phyloP scores from a whole-genome alignment of 192 early-diverging fungal species.

The Backusella luteola region DNA sequence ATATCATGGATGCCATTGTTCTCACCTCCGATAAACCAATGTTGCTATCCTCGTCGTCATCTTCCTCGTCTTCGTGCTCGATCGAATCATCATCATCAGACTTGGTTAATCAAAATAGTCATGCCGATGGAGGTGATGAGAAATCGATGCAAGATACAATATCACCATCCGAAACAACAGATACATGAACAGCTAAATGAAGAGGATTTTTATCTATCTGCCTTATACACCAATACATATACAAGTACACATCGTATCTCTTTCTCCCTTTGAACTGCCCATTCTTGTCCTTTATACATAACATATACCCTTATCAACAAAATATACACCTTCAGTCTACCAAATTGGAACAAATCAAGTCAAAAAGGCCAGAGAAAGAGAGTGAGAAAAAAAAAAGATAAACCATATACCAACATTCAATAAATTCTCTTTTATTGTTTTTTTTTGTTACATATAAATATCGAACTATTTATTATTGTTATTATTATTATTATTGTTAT shows the following conservation, averaged over 20 bases:
- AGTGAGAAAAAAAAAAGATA: not conserved
- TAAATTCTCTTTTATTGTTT: not conserved
- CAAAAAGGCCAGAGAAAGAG: not conserved
- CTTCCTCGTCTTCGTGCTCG: not conserved
- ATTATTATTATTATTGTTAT: too few species aligned
- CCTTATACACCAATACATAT: not conserved
- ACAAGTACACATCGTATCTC: not conserved
- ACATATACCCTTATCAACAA: constrained; percentile 2
- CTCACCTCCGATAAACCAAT: not conserved
- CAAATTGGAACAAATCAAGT: not conserved
- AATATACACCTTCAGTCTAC: not conserved
- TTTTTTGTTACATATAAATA: too few species aligned
- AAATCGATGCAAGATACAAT: not conserved
- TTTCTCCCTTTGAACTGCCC: not conserved
- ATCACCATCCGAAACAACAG: not conserved
- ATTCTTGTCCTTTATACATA: not conserved
- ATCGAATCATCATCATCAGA: not conserved
- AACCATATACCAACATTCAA: not conserved
- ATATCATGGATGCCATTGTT: not conserved
- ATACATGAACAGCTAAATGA: not conserved
- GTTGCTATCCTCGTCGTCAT: not conserved
- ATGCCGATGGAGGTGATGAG: not conserved
- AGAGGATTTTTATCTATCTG: not conserved
- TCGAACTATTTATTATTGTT: too few species aligned
- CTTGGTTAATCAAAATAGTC: not conserved